phyloP scores from a whole-genome alignment of 441 rosid genomes.

The Manihot esculenta region DNA sequence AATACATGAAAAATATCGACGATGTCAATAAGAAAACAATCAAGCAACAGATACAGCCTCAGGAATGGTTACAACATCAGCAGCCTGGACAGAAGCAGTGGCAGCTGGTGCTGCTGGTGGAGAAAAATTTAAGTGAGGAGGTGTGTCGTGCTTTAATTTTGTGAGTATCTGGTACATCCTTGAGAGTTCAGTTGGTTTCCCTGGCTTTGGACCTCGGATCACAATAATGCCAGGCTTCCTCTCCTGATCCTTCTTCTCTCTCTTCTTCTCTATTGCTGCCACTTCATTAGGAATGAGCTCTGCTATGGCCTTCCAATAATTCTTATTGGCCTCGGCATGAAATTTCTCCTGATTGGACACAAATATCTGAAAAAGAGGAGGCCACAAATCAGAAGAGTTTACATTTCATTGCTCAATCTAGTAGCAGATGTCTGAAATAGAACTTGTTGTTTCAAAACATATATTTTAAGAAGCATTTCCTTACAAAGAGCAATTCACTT shows the following conservation, averaged over 20 bases:
- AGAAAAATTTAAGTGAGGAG: constrained; percentile 60
- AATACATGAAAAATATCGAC: constrained; percentile 5
- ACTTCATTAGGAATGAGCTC: constrained; percentile 87
- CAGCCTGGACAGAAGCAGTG: constrained; percentile 18
- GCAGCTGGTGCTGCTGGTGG: constrained; percentile 40
- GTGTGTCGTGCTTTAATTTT: constrained; percentile 74
- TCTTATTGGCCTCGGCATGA: constrained; percentile 65
- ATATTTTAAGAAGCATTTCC: not conserved
- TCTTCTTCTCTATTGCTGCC: constrained; percentile 59
- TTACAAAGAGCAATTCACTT: not conserved
- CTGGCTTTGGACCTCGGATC: constrained; percentile 84
- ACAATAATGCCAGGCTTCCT: constrained; percentile 57
- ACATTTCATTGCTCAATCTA: not conserved
- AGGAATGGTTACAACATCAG: constrained; percentile 21
- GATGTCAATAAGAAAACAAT: constrained; percentile 12
- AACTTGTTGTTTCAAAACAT: not conserved
- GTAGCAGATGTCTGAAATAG: not conserved
- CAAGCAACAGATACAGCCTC: constrained; percentile 53
- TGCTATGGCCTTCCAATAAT: constrained; percentile 86
- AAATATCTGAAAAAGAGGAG: constrained; percentile 42
- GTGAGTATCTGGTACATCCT: constrained; percentile 77
- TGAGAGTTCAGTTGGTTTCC: constrained; percentile 81
- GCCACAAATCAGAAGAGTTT: constrained; percentile 7
- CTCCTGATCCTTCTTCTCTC: constrained; percentile 72
- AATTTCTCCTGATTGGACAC: constrained; percentile 62